These are phyloP conservation scores for Candida germanica DNA, from an alignment of 805 yeast genomes.

Conservation along the genomic window DNA sequence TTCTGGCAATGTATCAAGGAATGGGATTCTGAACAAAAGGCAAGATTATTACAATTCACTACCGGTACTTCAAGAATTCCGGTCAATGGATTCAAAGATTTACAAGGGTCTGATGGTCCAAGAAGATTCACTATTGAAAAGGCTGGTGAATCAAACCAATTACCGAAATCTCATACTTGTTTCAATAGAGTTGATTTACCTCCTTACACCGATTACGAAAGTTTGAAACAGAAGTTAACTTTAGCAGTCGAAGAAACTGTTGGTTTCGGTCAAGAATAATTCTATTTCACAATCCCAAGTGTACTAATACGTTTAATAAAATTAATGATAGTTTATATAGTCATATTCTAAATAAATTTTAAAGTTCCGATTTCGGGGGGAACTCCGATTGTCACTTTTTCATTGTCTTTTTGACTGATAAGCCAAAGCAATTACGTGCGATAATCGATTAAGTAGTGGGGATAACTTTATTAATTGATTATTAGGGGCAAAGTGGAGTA, in stretches of 20 bases:
- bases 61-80: constrained; percentile 99
- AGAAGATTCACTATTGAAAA: constrained; percentile 97
- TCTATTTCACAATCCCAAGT: not conserved
- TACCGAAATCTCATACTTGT: constrained; percentile 98
- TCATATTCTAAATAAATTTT: too few relatives aligned
- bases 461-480: too few relatives aligned
- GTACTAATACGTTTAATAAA: too few relatives aligned
- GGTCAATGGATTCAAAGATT: constrained; percentile 96
- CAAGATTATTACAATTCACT: constrained; percentile 91
- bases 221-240: constrained; percentile 83
- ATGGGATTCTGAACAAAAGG: constrained; percentile 97
- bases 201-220: constrained; percentile 80
- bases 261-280: constrained; percentile 97
- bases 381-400: too few relatives aligned
- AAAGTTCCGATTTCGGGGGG: too few relatives aligned
- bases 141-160: constrained; percentile 89
- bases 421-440: too few relatives aligned
- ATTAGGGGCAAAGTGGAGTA: too few relatives aligned
- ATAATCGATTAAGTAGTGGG: too few relatives aligned
- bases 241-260: constrained; percentile 98
- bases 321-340: too few relatives aligned
- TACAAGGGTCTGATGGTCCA: constrained; percentile 99
- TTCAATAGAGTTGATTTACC: constrained; percentile 98
- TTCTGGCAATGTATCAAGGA: constrained; percentile 92
- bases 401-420: too few relatives aligned